phyloP scores from a whole-genome alignment of 305 asterid species.

The Solanum hybrid region DNA sequence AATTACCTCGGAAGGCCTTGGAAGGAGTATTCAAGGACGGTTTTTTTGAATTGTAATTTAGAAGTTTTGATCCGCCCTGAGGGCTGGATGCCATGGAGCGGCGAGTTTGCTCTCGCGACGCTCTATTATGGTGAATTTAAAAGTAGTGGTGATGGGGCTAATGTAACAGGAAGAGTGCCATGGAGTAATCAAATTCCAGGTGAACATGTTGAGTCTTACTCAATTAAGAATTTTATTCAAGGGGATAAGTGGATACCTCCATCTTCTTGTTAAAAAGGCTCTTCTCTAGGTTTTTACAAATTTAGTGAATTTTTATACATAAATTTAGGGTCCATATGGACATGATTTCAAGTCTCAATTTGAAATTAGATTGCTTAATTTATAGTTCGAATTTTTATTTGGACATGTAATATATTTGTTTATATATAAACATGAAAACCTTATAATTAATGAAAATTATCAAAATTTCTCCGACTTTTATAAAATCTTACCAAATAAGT shows the following conservation, averaged over 20 bases:
- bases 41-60: conserved; percentile 33
- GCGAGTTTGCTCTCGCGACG: conserved; percentile 31
- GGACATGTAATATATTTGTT: too few species aligned
- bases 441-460: not conserved
- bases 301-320: not conserved
- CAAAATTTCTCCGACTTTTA: not conserved
- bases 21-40: conserved; percentile 56
- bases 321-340: not conserved
- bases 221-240: conserved; percentile 32
- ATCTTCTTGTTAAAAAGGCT: conserved; percentile 3
- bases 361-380: not conserved
- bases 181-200: conserved; percentile 42
- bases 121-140: conserved; percentile 35
- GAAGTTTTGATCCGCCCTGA: conserved; percentile 30
- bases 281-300: not conserved
- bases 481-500: not conserved
- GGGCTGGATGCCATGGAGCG: conserved; percentile 50
- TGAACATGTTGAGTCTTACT: conserved; percentile 21
- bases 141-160: conserved; percentile 25
- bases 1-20: conserved; percentile 57
- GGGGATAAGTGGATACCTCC: conserved; percentile 30
- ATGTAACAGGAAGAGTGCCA: conserved; percentile 19
- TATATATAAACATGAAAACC: not conserved
- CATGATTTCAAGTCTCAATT: not conserved
- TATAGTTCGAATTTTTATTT: not conserved